phyloP scores from a whole-genome alignment of 805 yeast genomes.

The Clavispora vitiphila region DNA sequence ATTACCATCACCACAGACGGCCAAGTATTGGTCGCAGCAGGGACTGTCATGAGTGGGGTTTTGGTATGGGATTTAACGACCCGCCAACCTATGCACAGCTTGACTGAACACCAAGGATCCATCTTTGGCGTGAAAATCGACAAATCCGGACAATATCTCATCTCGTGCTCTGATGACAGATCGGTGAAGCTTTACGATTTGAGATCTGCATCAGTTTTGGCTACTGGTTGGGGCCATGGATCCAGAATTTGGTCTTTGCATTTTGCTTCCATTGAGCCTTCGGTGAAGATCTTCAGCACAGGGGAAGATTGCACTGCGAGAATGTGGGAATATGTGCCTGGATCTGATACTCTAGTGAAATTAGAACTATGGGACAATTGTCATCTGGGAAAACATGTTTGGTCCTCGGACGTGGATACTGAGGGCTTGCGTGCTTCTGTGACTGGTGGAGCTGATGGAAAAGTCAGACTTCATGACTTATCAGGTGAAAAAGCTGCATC shows the following conservation, averaged over 20 bases:
- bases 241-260: conserved; percentile 87
- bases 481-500: conserved; percentile 4
- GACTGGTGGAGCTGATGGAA: conserved; percentile 94
- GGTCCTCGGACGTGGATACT: conserved; percentile 67
- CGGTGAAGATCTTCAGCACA: conserved; percentile 52
- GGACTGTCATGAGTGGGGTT: conserved; percentile 90
- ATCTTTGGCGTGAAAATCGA: conserved; percentile 77
- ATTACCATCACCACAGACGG: conserved; percentile 43
- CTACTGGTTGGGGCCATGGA: conserved; percentile 94
- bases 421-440: conserved; percentile 45
- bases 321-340: conserved; percentile 54
- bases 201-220: conserved; percentile 49
- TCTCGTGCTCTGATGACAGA: conserved; percentile 92
- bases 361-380: conserved; percentile 50
- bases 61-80: conserved; percentile 64
- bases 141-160: conserved; percentile 46
- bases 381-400: conserved; percentile 81
- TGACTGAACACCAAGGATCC: conserved; percentile 84
- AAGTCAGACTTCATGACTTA: conserved; percentile 56
- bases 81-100: conserved; percentile 42
- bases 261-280: conserved; percentile 39
- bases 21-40: conserved; percentile 65
- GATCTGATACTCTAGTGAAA: conserved; percentile 32
- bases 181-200: conserved; percentile 76
- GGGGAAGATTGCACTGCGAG: conserved; percentile 84